These are phyloP conservation scores for Bryoglossum gracile DNA, from an alignment of 495 filamentous ascomycete species.

Conservation along the genomic window DNA sequence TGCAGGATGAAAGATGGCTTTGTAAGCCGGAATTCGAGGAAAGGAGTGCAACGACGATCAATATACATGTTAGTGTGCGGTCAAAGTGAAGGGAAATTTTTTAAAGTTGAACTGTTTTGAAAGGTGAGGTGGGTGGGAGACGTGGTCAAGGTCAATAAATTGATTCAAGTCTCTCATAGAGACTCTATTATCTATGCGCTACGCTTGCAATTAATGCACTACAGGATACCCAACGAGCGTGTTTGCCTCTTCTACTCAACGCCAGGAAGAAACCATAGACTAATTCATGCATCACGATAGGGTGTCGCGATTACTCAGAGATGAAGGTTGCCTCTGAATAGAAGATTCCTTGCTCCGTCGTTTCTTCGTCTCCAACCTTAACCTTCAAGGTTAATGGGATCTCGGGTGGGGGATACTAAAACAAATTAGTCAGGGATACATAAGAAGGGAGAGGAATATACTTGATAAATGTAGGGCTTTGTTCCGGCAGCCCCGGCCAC, in stretches of 20 bases:
- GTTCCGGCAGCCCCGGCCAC: constrained; percentile 81
- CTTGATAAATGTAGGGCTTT: constrained; percentile 96
- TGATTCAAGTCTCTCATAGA: constrained; percentile 22
- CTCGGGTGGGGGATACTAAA: constrained; percentile 55
- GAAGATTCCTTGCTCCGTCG: constrained; percentile 64
- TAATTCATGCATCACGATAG: constrained; percentile 8
- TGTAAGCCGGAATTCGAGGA: too few species aligned
- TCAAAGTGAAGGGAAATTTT: too few species aligned
- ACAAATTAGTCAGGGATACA: constrained; percentile 23
- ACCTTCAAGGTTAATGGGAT: constrained; percentile 61
- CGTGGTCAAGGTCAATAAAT: not conserved
- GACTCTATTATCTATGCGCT: constrained; percentile 21
- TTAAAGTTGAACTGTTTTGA: too few species aligned
- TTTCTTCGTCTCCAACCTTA: constrained; percentile 71
- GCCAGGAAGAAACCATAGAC: constrained; percentile 12
- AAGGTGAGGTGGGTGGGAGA: too few species aligned
- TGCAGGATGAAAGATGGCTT: too few species aligned
- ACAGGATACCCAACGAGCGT: constrained; percentile 26
- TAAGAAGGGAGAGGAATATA: constrained; percentile 29
- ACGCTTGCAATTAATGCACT: constrained; percentile 6
- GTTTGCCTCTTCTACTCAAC: constrained; percentile 21
- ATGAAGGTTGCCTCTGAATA: constrained; percentile 93
- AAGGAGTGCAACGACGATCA: too few species aligned
- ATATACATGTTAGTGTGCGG: too few species aligned
- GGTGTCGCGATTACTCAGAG: constrained; percentile 28